phyloP scores from a whole-genome alignment of 2,329 filamentous ascomycete species.

The Zymoseptoria brevis region DNA sequence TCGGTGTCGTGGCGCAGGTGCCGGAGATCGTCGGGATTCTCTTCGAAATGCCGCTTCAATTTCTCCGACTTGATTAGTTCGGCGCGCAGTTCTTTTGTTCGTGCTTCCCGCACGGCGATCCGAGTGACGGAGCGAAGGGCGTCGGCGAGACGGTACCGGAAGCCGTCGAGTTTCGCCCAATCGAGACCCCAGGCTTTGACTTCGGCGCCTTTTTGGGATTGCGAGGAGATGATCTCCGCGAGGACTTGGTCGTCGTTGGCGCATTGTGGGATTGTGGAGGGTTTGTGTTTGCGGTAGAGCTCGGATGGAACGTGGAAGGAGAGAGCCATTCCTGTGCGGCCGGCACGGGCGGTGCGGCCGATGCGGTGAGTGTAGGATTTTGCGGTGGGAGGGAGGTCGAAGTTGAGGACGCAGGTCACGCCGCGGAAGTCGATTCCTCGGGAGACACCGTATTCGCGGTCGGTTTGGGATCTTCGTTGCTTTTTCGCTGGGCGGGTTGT shows the following conservation, averaged over 20 bases:
- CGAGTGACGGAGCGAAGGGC: constrained; percentile 83
- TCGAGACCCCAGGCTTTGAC: constrained; percentile 90
- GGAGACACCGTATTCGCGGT: constrained; percentile 91
- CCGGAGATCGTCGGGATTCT: constrained; percentile 82
- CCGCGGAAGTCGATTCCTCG: constrained; percentile 96
- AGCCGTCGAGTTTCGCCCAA: constrained; percentile 86
- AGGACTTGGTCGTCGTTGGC: constrained; percentile 81
- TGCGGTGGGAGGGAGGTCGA: constrained; percentile 80
- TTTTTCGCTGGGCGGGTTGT: constrained; percentile 39
- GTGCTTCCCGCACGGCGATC: constrained; percentile 80
- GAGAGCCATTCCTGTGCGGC: constrained; percentile 88
- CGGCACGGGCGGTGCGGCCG: constrained; percentile 83
- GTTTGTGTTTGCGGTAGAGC: constrained; percentile 79
- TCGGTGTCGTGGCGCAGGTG: constrained; percentile 88
- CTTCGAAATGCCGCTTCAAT: constrained; percentile 89
- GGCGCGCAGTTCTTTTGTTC: constrained; percentile 76
- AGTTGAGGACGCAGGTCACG: constrained; percentile 90
- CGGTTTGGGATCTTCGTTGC: constrained; percentile 59
- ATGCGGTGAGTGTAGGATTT: constrained; percentile 97
- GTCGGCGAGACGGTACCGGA: constrained; percentile 91
- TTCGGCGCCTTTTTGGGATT: constrained; percentile 69
- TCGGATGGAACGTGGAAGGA: constrained; percentile 84
- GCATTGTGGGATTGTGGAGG: constrained; percentile 66
- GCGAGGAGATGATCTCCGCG: constrained; percentile 68
- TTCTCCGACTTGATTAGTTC: constrained; percentile 93